A percentile compares a stretch with the other conserved stretches of the same genome.
Evolutionary conservation across 1,284 basidiomycete genomes (phyloP).

Genomic region (Apiotrichum brassicae): DNA sequence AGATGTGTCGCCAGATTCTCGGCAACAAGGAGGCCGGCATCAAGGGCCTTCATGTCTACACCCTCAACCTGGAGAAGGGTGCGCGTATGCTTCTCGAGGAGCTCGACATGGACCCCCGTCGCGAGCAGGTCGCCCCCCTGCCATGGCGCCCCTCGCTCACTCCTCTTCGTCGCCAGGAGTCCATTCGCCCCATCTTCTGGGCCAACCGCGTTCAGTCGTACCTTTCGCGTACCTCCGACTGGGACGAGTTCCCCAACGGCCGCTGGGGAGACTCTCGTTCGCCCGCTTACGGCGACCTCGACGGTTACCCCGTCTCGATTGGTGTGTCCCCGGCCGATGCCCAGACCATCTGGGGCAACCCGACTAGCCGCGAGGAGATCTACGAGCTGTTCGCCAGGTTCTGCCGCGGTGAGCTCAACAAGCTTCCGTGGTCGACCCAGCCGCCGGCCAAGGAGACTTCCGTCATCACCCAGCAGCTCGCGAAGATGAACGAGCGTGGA

Average conservation of each 20-base stretch:
- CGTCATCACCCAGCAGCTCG: slow-evolving; percentile 71
- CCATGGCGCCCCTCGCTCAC: slow-evolving; percentile 94
- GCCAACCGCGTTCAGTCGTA: slow-evolving; percentile 88
- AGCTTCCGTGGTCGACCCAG: slow-evolving; percentile 95
- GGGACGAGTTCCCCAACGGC: slow-evolving; percentile 99
- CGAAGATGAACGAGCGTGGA: slow-evolving; percentile 78
- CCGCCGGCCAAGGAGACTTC: slow-evolving; percentile 76
- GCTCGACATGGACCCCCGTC: slow-evolving; percentile 71
- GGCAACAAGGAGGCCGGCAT: slow-evolving; percentile 67
- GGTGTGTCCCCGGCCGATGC: slow-evolving; percentile 65
- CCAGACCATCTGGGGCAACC: slow-evolving; percentile 78
- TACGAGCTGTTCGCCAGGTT: slow-evolving; percentile 70
- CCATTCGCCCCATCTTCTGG: slow-evolving; percentile 82
- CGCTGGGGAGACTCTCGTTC: slow-evolving; percentile 95
- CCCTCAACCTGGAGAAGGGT: slow-evolving; percentile 95
- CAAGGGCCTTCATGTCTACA: slow-evolving; percentile 89
- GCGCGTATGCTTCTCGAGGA: slow-evolving; percentile 87
- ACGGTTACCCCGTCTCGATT: slow-evolving; percentile 84
- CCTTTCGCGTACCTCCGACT: slow-evolving; percentile 80
- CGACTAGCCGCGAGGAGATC: slow-evolving; percentile 57
- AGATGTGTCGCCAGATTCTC: slow-evolving; percentile 77
- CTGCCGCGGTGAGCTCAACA: slow-evolving; percentile 62
- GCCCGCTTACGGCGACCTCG: slow-evolving; percentile 90
- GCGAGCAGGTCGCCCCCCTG: slow-evolving; percentile 80
- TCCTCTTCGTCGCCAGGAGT: slow-evolving; percentile 76